A percentile compares a stretch with the other conserved stretches of the same genome.
Evolutionary conservation across 108 stramenopile genomes (phyloP).

Genomic region (Craspedostauros australis): DNA sequence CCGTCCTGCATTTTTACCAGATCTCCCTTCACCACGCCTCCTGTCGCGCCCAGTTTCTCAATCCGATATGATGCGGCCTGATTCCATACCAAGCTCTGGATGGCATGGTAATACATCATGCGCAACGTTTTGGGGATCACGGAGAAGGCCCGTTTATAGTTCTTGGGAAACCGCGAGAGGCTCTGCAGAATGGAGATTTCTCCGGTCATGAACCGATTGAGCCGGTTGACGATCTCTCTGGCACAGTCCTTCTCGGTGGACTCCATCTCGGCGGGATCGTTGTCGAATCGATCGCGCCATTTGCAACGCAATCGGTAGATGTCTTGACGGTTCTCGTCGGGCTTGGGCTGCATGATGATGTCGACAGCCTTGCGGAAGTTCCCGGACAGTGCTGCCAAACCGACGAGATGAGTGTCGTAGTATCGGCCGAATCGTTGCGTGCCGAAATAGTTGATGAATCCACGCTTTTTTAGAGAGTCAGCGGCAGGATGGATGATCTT

Average conservation of each 20-base stretch:
- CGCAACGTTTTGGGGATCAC: constrained; percentile 77
- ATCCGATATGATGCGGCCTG: constrained; percentile 41
- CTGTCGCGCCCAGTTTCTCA: constrained; percentile 36
- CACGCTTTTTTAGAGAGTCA: constrained; percentile 36
- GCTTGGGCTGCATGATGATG: constrained; percentile 80
- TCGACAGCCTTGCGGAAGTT: constrained; percentile 73
- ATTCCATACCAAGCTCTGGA: constrained; percentile 67
- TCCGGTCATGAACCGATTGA: constrained; percentile 66
- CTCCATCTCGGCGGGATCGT: constrained; percentile 30
- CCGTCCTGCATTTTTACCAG: constrained; percentile 54
- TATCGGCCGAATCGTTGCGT: constrained; percentile 91
- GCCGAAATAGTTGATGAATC: constrained; percentile 95
- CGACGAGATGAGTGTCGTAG: constrained; percentile 77
- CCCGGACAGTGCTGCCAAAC: constrained; percentile 68
- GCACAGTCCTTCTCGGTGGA: constrained; percentile 60
- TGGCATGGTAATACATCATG: constrained; percentile 85
- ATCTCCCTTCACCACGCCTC: constrained; percentile 52
- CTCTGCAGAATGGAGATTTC: constrained; percentile 62
- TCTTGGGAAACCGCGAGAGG: constrained; percentile 54
- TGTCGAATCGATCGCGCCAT: constrained; percentile 69
- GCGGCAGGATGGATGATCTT: constrained; percentile 61
- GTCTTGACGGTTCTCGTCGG: constrained; percentile 43
- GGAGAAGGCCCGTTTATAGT: constrained; percentile 77
- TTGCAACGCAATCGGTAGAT: constrained; percentile 41
- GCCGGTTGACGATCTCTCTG: constrained; percentile 17